phyloP scores from a whole-genome alignment of 2,329 filamentous ascomycete genomes.

The Ilyonectria mors-panacis region DNA sequence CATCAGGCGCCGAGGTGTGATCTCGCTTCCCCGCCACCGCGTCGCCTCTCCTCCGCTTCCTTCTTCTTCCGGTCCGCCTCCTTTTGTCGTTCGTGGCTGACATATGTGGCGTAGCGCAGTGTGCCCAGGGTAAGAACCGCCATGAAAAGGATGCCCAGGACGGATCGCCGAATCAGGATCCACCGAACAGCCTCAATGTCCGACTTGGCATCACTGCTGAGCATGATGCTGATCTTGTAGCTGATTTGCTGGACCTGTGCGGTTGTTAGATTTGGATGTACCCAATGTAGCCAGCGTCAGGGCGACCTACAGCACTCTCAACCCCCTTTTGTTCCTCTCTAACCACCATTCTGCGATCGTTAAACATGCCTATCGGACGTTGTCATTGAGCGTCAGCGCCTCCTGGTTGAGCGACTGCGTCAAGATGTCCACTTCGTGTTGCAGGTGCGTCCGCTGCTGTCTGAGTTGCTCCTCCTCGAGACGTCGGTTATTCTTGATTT shows the following conservation, averaged over 20 bases:
- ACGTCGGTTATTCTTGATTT: slow-evolving; percentile 84
- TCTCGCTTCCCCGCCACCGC: slow-evolving; percentile 64
- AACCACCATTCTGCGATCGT: slow-evolving; percentile 94
- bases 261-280: slow-evolving; percentile 26
- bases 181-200: slow-evolving; percentile 93
- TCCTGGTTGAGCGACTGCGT: slow-evolving; percentile 90
- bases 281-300: background rate
- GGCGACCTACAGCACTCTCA: slow-evolving; percentile 78
- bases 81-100: slow-evolving; percentile 64
- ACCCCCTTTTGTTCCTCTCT: slow-evolving; percentile 88
- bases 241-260: slow-evolving; percentile 89
- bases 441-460: slow-evolving; percentile 85
- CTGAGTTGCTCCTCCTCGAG: slow-evolving; percentile 85
- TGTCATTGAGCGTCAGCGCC: slow-evolving; percentile 84
- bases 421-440: slow-evolving; percentile 96
- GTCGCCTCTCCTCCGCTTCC: slow-evolving; percentile 60
- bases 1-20: slow-evolving; percentile 64
- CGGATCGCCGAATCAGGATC: slow-evolving; percentile 79
- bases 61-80: slow-evolving; percentile 61
- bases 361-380: slow-evolving; percentile 96
- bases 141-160: slow-evolving; percentile 77
- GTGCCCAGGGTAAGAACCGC: slow-evolving; percentile 72
- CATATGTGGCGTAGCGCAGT: slow-evolving; percentile 72
- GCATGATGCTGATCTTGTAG: slow-evolving; percentile 92
- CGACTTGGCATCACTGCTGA: slow-evolving; percentile 92